Percentiles rank a stretch among this genome's conserved stretches.
Evolutionary conservation across 2,329 filamentous ascomycete genomes (phyloP).

Genomic region (Ascocoryne sarcoides): DNA sequence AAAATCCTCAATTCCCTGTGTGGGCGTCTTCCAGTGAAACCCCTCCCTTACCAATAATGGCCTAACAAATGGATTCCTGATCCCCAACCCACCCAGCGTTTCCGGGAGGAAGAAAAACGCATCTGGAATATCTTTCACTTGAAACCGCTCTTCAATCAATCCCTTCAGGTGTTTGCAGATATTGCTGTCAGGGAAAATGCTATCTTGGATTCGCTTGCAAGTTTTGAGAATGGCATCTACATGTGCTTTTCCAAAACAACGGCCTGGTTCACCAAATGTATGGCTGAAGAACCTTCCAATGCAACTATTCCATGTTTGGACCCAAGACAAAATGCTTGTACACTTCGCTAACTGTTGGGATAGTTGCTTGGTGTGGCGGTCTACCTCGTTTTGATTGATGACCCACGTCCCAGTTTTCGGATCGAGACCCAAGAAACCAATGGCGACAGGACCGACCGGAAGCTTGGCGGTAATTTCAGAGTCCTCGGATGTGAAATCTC

Average conservation of each 20-base stretch:
- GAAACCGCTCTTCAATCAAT: constrained; percentile 41
- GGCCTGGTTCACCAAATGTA: constrained; percentile 47
- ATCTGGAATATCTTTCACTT: constrained; percentile 30
- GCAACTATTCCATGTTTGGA: constrained; percentile 53
- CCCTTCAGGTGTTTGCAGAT: constrained; percentile 40
- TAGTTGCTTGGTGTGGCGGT: constrained; percentile 47
- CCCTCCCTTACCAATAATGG: constrained; percentile 26
- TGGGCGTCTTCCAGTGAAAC: constrained; percentile 30
- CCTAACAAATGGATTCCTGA: constrained; percentile 34
- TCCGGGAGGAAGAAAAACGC: constrained; percentile 35
- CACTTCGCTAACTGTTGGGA: constrained; percentile 41
- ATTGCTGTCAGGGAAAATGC: constrained; percentile 37
- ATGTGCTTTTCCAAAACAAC: constrained; percentile 45
- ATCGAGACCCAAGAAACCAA: constrained; percentile 49
- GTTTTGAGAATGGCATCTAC: constrained; percentile 46
- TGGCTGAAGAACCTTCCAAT: constrained; percentile 46
- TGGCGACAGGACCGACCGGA: constrained; percentile 48
- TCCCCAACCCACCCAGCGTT: constrained; percentile 32
- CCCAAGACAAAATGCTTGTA: constrained; percentile 49
- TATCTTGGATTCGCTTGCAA: constrained; percentile 41
- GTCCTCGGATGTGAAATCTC: background rate
- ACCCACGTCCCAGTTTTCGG: constrained; percentile 38
- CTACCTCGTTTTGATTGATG: constrained; percentile 46
- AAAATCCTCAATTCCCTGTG: constrained; percentile 25
- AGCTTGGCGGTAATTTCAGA: constrained; percentile 11